Evolutionary conservation across 495 filamentous ascomycete species (phyloP), one percentile per base, ranked within the genome.

Genomic region (Xylaria telfairii): DNA sequence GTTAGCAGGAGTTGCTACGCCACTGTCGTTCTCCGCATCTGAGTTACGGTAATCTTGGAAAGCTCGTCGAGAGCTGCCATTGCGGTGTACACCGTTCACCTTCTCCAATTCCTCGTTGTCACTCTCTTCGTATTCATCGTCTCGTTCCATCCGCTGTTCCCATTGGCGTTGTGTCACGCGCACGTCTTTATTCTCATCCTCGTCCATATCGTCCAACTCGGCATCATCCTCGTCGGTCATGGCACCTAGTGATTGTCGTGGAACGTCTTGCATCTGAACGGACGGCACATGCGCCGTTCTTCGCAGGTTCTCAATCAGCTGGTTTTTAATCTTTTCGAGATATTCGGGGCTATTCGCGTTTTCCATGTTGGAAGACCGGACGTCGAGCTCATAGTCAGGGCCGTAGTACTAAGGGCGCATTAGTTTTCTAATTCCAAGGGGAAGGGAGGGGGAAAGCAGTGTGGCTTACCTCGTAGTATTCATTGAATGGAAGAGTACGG

Each of bases 341-440:
- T 99, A 99, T 74, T 98, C 96, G 70, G 84, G 87, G 39, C 92
- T 94, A 78, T 99, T 99, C 21, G 95, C 93, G 74, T 99, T 99
- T 78, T 99, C 96, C 96, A 98, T 99, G 73, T 99, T 99, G 4
- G 94, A 97, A 12, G 96, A 88, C 17, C 94, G 92, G 21, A 99
- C 96, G 76, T 98, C 92, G 34, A 99, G 88, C 78, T 97, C 92
- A 78, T 96, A 99, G 75, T 99, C 96, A 0, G 96, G 96, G 9
- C 92, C 95, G 75, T 97, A 99, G 76, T 99, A 98, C 93, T 97
- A 54, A 21, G 2, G 1, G 12, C 61, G 86, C 76, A 86, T 81
- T 49, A 72, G 63, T 67, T 70, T n/a, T 54, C 30, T 19, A 32
- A 24, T n/a, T 41, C 19, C 54, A 34, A 39, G 37, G 2, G 9